These are phyloP conservation scores for Shiraia sp. DNA, from an alignment of 2,329 filamentous ascomycete genomes.

Conservation along the genomic window DNA sequence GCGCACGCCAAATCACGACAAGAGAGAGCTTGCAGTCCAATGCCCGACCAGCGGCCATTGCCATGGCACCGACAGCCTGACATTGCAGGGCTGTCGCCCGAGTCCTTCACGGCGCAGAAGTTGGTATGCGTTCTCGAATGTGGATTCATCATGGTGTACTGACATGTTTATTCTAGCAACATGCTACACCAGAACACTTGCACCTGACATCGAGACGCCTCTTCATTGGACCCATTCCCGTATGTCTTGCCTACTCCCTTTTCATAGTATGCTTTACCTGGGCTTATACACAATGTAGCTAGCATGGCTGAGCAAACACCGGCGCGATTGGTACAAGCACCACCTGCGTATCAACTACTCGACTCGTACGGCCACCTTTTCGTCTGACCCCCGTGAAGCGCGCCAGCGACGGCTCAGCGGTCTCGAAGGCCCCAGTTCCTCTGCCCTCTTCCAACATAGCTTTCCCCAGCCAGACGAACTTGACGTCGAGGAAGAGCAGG, in stretches of 20 bases:
- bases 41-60: conserved; percentile 32
- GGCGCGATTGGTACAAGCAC: conserved; percentile 65
- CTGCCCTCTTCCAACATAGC: conserved; percentile 45
- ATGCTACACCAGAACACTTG: conserved; percentile 64
- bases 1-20: no score
- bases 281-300: conserved; percentile 41
- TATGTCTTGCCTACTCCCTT: conserved; percentile 18
- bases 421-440: conserved; percentile 45
- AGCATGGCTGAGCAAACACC: conserved; percentile 66
- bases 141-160: conserved; percentile 3
- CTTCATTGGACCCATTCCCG: conserved; percentile 68
- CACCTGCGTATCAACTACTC: conserved; percentile 52
- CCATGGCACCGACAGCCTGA: conserved; percentile 42
- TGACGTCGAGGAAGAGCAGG: conserved; percentile 32
- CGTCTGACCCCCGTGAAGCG: conserved; percentile 50
- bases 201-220: conserved; percentile 64
- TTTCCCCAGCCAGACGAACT: conserved; percentile 49
- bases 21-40: conserved; percentile 22
- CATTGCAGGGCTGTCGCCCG: conserved; percentile 45
- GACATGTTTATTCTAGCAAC: conserved; percentile 49
- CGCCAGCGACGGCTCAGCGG: conserved; percentile 50
- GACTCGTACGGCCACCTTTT: conserved; percentile 55
- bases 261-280: conserved; percentile 1
- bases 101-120: conserved; percentile 59
- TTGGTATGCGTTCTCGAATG: conserved; percentile 46